Evolutionary conservation across 371 early-diverging fungal genomes (phyloP).

Genomic region (Quaeritorhiza haematococci): DNA sequence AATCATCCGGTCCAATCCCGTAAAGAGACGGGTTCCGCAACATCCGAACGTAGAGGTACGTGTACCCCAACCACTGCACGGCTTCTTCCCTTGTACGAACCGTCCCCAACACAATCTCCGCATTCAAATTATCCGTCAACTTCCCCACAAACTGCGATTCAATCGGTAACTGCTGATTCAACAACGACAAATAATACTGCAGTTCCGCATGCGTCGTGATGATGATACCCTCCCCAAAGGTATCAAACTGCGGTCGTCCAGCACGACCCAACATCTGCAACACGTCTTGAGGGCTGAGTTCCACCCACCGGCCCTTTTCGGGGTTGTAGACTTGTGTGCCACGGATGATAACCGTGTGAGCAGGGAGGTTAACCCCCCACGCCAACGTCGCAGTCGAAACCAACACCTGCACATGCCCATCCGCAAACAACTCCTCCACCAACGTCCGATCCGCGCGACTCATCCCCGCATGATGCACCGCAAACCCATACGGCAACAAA

Average conservation of each 20-base stretch:
- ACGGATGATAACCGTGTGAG: constrained; percentile 98
- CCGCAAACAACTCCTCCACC: constrained; percentile 93
- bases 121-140: constrained; percentile 90
- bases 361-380: constrained; percentile 99
- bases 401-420: constrained; percentile 89
- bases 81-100: constrained; percentile 91
- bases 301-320: constrained; percentile 90
- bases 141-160: constrained; percentile 92
- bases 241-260: constrained; percentile 98
- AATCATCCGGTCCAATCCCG: constrained; percentile 65
- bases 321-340: constrained; percentile 97
- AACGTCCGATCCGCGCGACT: constrained; percentile 85
- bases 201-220: constrained; percentile 92
- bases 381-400: constrained; percentile 98
- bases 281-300: constrained; percentile 91
- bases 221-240: constrained; percentile 94
- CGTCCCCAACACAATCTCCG: constrained; percentile 94
- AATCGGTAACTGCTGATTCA: constrained; percentile 95
- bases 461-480: constrained; percentile 99
- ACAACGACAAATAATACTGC: constrained; percentile 87
- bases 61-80: constrained; percentile 93
- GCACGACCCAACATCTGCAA: constrained; percentile 99
- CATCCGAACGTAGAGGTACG: constrained; percentile 97
- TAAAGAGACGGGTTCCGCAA: constrained; percentile 80
- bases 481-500: constrained; percentile 90